phyloP scores from a whole-genome alignment of 257 asterid species.

The Solanum gracilifrons region DNA sequence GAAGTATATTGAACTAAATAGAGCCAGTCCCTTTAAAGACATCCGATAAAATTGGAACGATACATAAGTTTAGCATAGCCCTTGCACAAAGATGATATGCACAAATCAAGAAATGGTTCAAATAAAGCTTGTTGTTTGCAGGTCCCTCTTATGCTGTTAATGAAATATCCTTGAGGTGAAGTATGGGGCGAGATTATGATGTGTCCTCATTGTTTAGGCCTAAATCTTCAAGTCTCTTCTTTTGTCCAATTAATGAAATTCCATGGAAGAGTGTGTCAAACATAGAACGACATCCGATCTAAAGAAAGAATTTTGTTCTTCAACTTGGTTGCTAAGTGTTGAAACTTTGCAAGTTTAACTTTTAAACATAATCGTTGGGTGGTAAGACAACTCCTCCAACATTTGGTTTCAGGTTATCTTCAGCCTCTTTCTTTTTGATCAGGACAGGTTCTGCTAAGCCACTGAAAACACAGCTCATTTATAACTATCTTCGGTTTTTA shows the following conservation, averaged over 20 bases:
- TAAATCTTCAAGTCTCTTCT: background rate
- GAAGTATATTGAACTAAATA: background rate
- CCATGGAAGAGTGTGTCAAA: background rate
- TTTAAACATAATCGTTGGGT: background rate
- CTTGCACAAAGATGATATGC: background rate
- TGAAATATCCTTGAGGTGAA: background rate
- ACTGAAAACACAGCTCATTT: background rate
- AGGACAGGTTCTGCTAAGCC: background rate
- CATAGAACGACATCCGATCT: background rate
- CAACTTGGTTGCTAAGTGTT: background rate
- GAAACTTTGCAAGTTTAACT: background rate
- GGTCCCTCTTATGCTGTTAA: background rate
- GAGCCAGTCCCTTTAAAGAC: background rate
- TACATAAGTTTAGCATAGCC: background rate
- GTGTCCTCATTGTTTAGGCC: background rate
- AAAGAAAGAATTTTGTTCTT: background rate
- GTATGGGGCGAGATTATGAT: background rate
- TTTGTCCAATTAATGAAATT: background rate
- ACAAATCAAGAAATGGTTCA: background rate
- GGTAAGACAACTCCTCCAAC: background rate
- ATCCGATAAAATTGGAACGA: background rate
- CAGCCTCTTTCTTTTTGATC: background rate
- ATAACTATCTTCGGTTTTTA: background rate
- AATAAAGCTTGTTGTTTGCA: background rate
- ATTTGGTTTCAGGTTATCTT: background rate